Evolutionary conservation across 2,329 filamentous ascomycete genomes (phyloP), one percentile per base, ranked within the genome.

Genomic region (Ceratocystis ficicola): DNA sequence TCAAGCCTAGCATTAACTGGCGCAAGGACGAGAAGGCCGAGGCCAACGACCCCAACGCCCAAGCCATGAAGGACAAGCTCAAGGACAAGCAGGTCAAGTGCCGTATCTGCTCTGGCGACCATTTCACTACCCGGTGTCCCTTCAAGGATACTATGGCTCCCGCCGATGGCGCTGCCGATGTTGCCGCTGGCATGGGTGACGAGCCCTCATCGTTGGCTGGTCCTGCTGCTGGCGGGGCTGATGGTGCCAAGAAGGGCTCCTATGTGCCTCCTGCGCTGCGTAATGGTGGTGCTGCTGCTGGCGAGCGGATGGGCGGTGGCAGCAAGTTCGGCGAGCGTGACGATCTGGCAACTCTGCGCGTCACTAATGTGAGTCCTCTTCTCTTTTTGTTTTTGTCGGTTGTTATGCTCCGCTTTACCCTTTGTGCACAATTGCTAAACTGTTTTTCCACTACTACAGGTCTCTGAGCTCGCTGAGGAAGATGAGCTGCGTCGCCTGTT

Each of bases 21-120:
- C 93, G 92, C 81, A 86, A 89, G 74, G 89, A 89, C 71, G 87
- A 88, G 75, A 89, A 90, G 78, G 88, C 88, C 75, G 89, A 93
- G 79, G 83, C 85, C 78, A 84, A 85, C 74, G 85, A 86, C 72
- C 78, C 83, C 73, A 88, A 89, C 76, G 86, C 87, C 72, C 85
- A 88, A 78, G 82, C 81, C 72, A 83, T 88, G 79, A 89, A 89
- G 79, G 84, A 87, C 74, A 87, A 89, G 80, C 83, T 97, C 74
- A 95, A 94, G 85, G 92, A 96, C 81, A 96, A 96, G 85, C 95
- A 96, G 81, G 95, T 99, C 82, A 97, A 97, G 84, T 99, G 94
- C 79, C 89, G 94, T 83, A 97, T 99, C 76, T 99, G 94, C 81
- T 89, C 87, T 75, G 94, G 93, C 75, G 94, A 99, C 82, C 94